phyloP scores from a whole-genome alignment of 768 basidiomycete species.

The Macrolepiota albuminosa region DNA sequence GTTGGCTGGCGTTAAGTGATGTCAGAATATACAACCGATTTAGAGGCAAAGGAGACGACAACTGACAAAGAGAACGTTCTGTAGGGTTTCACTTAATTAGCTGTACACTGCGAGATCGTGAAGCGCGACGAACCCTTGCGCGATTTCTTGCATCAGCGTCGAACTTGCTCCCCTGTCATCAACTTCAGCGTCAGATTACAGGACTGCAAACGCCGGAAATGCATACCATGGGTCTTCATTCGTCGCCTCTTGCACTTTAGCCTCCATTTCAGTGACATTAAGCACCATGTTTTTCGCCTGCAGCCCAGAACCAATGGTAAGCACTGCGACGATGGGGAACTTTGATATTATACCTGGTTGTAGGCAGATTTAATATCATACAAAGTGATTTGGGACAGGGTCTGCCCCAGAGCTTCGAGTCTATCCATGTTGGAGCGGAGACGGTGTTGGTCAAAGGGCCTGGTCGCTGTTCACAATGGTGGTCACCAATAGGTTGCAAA shows the following conservation, averaged over 20 bases:
- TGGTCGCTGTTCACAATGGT: slow-evolving; percentile 3
- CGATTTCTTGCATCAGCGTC: slow-evolving; percentile 97
- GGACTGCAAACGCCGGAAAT: neutral
- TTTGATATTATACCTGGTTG: slow-evolving; percentile 61
- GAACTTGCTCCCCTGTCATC: slow-evolving; percentile 83
- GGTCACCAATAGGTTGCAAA: neutral
- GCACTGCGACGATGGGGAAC: neutral
- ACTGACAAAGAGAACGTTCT: slow-evolving; percentile 98
- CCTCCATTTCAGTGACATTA: slow-evolving; percentile 96
- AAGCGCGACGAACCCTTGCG: slow-evolving; percentile 65
- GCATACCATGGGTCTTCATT: slow-evolving; percentile 98
- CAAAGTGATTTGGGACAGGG: slow-evolving; percentile 78
- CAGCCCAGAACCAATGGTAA: neutral
- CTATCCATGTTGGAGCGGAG: slow-evolving; percentile 57
- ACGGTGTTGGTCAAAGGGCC: slow-evolving; percentile 1
- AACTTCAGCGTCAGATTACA: slow-evolving; percentile 2
- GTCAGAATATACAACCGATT: neutral
- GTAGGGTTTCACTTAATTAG: neutral
- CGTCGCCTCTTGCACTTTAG: slow-evolving; percentile 93
- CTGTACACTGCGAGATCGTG: neutral
- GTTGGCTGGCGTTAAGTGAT: slow-evolving; percentile 55
- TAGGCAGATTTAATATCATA: slow-evolving; percentile 96
- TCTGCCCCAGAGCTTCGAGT: slow-evolving; percentile 67
- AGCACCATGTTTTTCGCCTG: slow-evolving; percentile 96
- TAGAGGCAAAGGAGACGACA: neutral